These are phyloP conservation scores for Brettanomyces nanus DNA, from an alignment of 805 yeast species.

Conservation along the genomic window DNA sequence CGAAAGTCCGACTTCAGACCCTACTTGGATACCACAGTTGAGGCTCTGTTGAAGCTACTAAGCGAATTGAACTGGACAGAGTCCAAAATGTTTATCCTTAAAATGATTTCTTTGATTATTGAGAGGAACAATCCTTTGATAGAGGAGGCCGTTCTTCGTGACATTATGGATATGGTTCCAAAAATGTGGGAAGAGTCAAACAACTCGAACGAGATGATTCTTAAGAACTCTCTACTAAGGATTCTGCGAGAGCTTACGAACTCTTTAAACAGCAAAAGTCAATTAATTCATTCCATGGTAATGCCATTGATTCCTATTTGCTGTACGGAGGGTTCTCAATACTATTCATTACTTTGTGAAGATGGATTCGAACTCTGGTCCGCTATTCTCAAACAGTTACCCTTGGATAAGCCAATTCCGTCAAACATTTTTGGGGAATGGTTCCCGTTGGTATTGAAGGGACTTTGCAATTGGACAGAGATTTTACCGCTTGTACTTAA, in stretches of 20 bases:
- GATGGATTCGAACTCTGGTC: conserved; percentile 86
- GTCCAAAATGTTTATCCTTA: conserved; percentile 65
- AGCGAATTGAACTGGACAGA: conserved; percentile 53
- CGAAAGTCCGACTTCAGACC: conserved; percentile 60
- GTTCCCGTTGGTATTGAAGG: conserved; percentile 46
- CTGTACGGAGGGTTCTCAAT: conserved; percentile 53
- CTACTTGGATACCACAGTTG: conserved; percentile 45
- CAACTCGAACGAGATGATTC: conserved; percentile 33
- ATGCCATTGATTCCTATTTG: conserved; percentile 56
- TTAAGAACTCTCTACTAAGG: conserved; percentile 45
- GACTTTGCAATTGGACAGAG: conserved; percentile 66
- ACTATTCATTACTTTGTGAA: conserved; percentile 56
- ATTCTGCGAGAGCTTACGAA: conserved; percentile 47
- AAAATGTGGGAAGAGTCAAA: conserved; percentile 62
- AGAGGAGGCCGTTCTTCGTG: conserved; percentile 40
- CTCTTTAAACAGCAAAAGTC: conserved; percentile 48
- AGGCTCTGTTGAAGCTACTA: conserved; percentile 41
- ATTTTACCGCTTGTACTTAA: conserved; percentile 56
- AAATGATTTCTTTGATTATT: conserved; percentile 56
- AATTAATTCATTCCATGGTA: conserved; percentile 42
- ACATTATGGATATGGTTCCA: conserved; percentile 53
- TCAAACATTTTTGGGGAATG: conserved; percentile 29
- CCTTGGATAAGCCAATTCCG: conserved; percentile 28
- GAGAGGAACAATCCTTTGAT: conserved; percentile 60
- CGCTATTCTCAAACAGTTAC: conserved; percentile 55